A percentile compares a stretch with the other conserved stretches of the same genome.
These are phyloP conservation scores for Pseudocercospora fuligena DNA, from an alignment of 2,329 filamentous ascomycete genomes.

Conservation along the genomic window DNA sequence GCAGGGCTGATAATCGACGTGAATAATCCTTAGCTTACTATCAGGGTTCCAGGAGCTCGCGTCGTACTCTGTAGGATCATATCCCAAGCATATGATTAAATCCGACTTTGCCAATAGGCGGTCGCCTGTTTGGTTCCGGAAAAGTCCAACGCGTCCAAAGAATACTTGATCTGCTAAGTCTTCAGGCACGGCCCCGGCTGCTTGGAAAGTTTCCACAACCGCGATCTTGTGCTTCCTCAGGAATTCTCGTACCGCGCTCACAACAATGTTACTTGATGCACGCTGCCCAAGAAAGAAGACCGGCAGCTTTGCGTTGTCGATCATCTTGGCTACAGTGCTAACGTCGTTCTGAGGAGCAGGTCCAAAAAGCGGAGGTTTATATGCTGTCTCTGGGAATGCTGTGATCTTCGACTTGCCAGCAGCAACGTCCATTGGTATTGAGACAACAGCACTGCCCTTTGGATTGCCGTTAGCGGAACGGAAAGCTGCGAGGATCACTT, in stretches of 20 bases:
- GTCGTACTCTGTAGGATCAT: constrained; percentile 56
- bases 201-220: constrained; percentile 58
- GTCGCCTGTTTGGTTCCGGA: constrained; percentile 56
- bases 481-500: constrained; percentile 54
- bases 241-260: constrained; percentile 49
- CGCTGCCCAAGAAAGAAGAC: constrained; percentile 55
- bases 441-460: constrained; percentile 51
- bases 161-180: constrained; percentile 51
- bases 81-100: constrained; percentile 52
- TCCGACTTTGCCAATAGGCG: constrained; percentile 51
- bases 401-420: constrained; percentile 45
- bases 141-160: constrained; percentile 55
- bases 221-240: constrained; percentile 50
- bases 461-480: constrained; percentile 48
- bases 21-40: constrained; percentile 47
- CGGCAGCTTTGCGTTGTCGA: constrained; percentile 43
- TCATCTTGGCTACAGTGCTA: constrained; percentile 42
- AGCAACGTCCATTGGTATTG: constrained; percentile 53
- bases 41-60: constrained; percentile 52
- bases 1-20: constrained; percentile 50
- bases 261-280: constrained; percentile 48
- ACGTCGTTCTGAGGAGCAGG: constrained; percentile 43
- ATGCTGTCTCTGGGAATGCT: constrained; percentile 47
- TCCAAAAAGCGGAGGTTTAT: constrained; percentile 49
- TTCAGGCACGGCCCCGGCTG: constrained; percentile 52